Evolutionary conservation across 371 early-diverging fungal genomes (phyloP).

Genomic region (Mortierella sp.): DNA sequence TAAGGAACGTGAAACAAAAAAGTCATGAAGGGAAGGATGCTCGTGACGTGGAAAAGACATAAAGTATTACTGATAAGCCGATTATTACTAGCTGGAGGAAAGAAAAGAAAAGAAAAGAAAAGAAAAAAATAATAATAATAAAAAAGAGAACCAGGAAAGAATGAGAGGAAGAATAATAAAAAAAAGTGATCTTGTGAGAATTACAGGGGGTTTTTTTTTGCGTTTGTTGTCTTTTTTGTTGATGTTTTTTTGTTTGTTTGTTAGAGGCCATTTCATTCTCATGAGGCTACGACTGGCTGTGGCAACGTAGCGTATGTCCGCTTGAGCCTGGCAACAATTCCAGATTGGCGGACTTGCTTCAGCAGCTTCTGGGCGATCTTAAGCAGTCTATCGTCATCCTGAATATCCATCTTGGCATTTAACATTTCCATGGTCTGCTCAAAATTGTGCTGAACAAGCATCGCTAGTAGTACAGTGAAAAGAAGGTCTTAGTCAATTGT

Average conservation of each 20-base stretch:
- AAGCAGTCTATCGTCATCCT: conserved; percentile 64
- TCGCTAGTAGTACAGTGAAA: conserved; percentile 31
- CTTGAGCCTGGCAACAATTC: conserved; percentile 37
- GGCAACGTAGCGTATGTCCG: conserved; percentile 5
- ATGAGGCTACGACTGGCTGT: background rate
- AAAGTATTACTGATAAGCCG: too few relatives aligned
- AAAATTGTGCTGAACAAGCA: conserved; percentile 57
- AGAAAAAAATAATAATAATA: background rate
- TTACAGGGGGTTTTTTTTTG: background rate
- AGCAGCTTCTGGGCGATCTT: conserved; percentile 57
- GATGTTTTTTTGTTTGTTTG: background rate
- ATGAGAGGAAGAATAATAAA: background rate
- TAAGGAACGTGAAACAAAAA: too few relatives aligned
- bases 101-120: background rate
- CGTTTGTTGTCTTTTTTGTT: background rate
- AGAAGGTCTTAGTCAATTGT: too few relatives aligned
- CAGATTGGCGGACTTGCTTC: conserved; percentile 42
- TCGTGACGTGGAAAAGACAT: too few relatives aligned
- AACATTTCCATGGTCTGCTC: conserved; percentile 65
- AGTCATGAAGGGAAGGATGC: too few relatives aligned
- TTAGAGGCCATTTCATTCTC: background rate
- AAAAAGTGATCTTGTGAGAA: background rate
- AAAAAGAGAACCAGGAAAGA: background rate
- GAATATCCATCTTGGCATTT: conserved; percentile 63
- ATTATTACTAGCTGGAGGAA: too few relatives aligned